phyloP scores from a whole-genome alignment of 2,329 filamentous ascomycete genomes.

The Phialocephala subalpina region DNA sequence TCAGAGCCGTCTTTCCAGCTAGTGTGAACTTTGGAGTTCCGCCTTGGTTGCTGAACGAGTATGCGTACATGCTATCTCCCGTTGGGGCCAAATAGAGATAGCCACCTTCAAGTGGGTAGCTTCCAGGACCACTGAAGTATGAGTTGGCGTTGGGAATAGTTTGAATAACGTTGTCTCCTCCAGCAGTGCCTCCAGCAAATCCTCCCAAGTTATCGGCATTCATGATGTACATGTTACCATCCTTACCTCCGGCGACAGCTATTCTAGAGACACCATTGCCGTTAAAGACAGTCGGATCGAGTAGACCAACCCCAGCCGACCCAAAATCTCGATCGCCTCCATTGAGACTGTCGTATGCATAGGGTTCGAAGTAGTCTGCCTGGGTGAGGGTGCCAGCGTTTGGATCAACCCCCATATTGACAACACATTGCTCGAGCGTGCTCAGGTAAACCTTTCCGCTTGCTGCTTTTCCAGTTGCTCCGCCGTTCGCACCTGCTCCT shows the following conservation, averaged over 20 bases:
- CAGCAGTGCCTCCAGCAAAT: constrained; percentile 15
- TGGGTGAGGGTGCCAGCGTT: constrained; percentile 13
- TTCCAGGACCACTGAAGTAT: constrained; percentile 14
- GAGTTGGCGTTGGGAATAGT: neutral
- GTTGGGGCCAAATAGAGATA: constrained; percentile 18
- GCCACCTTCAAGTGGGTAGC: constrained; percentile 22
- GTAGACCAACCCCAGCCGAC: constrained; percentile 15
- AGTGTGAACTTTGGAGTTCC: constrained; percentile 16
- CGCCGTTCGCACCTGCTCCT: constrained; percentile 15
- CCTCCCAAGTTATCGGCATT: constrained; percentile 25
- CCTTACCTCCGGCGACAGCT: constrained; percentile 21
- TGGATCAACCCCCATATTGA: constrained; percentile 12
- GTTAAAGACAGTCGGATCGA: constrained; percentile 16
- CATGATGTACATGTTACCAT: constrained; percentile 20
- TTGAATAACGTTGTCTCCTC: constrained; percentile 12
- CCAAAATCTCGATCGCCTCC: constrained; percentile 24
- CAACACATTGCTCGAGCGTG: constrained; percentile 15
- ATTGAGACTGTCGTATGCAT: constrained; percentile 18
- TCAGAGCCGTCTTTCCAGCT: constrained; percentile 11
- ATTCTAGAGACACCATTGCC: constrained; percentile 16
- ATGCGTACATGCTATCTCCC: constrained; percentile 16
- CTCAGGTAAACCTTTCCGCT: constrained; percentile 14
- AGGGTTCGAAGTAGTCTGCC: constrained; percentile 25
- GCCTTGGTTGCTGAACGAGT: constrained; percentile 10
- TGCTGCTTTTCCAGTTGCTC: constrained; percentile 10